These are phyloP conservation scores for Emergomyces pasteurianus DNA, from an alignment of 2,329 filamentous ascomycete genomes.

Conservation along the genomic window DNA sequence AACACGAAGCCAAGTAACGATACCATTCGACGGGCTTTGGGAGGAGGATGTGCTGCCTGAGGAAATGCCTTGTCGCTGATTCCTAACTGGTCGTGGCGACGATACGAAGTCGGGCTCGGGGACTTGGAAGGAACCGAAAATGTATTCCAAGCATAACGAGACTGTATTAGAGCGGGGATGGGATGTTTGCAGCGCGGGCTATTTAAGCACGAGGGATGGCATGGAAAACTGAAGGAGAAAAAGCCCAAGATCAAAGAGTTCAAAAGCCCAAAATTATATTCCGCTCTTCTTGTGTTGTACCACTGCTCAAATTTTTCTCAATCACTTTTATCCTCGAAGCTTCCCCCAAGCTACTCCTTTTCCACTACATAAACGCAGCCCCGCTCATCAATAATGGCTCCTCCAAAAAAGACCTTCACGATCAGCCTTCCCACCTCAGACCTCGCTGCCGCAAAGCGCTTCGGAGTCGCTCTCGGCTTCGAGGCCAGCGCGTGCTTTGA, in stretches of 20 bases:
- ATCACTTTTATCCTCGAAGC: neutral
- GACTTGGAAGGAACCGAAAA: neutral
- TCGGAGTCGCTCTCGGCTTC: slow-evolving; percentile 5
- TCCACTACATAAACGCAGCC: neutral
- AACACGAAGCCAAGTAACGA: neutral
- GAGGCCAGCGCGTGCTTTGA: neutral
- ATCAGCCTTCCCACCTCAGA: slow-evolving; percentile 6
- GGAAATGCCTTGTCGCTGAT: neutral
- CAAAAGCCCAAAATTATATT: neutral
- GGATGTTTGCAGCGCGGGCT: neutral
- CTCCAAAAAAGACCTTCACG: neutral
- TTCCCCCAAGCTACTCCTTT: neutral
- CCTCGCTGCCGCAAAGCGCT: slow-evolving; percentile 5
- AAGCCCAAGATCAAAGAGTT: neutral
- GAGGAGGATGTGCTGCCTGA: neutral
- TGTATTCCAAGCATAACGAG: neutral
- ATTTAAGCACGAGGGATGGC: neutral
- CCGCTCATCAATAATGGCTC: neutral
- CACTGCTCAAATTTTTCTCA: neutral
- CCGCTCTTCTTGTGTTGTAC: neutral
- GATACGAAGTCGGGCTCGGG: neutral
- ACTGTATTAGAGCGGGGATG: neutral
- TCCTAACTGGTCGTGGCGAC: neutral
- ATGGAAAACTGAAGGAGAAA: neutral
- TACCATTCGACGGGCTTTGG: neutral